Evolutionary conservation across 2,329 filamentous ascomycete species (phyloP), one percentile per base, ranked within the genome.

Genomic region (Hypocreales sp.): DNA sequence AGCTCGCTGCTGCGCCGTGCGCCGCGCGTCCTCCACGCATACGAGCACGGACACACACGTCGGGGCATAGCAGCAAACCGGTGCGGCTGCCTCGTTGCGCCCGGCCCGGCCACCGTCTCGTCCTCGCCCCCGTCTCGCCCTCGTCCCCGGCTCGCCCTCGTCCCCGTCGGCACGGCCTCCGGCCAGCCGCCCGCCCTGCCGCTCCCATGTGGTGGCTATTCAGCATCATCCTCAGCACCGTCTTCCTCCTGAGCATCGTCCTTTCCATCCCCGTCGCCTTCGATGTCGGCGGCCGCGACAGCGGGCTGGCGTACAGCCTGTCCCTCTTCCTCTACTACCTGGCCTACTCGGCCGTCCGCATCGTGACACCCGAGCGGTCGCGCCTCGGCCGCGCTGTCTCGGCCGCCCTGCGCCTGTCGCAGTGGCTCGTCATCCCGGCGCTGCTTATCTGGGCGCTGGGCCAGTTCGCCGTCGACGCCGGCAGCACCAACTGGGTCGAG

Each of bases 201-300:
- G 51, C 44, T 41, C 49, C 60, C 56, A 92, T 93, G 81, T 84
- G 78, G 65, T 69, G 64, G 78, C 65, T 87, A 55, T 72, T 86
- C 55, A 76, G 78, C 50, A 67, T 78, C 51, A 50, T 86, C 42
- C 82, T 82, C 47, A 82, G 82, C 57, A 65, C 77, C 48, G 57
- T 82, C 56, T 95, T 94, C 59, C 74, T 95, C 44, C 68, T 86
- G 56, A 80, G 80, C 57, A 84, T 94, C 53, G 75, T 95, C 48
- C 79, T 95, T 49, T 93, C 84, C 35, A 90, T 98, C 50, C 90
- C 90, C 35, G 76, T 98, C 49, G 82, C 87, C 45, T 95, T 95
- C 61, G 90, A 98, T 70, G 87, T 95, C 46, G 90, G 90, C 50
- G 90, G 90, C 35, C 77, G 83, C 45, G 86, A 90, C 43, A 92